phyloP scores from a whole-genome alignment of 192 early-diverging fungal genomes.

The Coemansia sp. region DNA sequence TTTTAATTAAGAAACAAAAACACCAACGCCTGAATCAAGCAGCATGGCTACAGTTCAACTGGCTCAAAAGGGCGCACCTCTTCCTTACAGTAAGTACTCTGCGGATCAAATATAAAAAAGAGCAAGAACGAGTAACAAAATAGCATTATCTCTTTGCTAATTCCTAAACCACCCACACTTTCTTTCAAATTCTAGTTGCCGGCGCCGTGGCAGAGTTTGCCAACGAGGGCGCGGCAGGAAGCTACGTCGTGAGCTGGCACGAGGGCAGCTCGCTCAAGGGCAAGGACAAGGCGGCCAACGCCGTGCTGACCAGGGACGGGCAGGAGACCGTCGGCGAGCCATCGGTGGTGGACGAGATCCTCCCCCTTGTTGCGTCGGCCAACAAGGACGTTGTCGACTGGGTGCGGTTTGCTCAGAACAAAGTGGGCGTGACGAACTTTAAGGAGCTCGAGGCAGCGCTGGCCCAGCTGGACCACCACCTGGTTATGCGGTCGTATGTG shows the following conservation, averaged over 20 bases:
- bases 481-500: slow-evolving; percentile 77
- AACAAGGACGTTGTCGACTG: slow-evolving; percentile 53
- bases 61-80: slow-evolving; percentile 58
- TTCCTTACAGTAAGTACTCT: slow-evolving; percentile 53
- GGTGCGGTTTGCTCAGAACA: slow-evolving; percentile 66
- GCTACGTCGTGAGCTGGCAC: slow-evolving; percentile 54
- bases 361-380: background rate
- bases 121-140: background rate
- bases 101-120: background rate
- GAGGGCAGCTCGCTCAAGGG: slow-evolving; percentile 43
- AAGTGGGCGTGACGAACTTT: slow-evolving; percentile 62
- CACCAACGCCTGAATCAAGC: slow-evolving; percentile 26
- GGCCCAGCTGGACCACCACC: slow-evolving; percentile 72
- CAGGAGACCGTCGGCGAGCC: slow-evolving; percentile 22
- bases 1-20: background rate
- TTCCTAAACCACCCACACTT: background rate
- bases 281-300: slow-evolving; percentile 43
- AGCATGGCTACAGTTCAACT: slow-evolving; percentile 55
- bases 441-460: slow-evolving; percentile 69
- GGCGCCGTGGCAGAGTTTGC: slow-evolving; percentile 54
- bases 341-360: slow-evolving; percentile 11
- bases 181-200: slow-evolving; percentile 35
- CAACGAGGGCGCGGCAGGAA: slow-evolving; percentile 24
- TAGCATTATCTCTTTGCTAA: slow-evolving; percentile 1
- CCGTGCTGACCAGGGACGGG: slow-evolving; percentile 19